phyloP scores from a whole-genome alignment of 139 green algal species.

The Closterium sp. region DNA sequence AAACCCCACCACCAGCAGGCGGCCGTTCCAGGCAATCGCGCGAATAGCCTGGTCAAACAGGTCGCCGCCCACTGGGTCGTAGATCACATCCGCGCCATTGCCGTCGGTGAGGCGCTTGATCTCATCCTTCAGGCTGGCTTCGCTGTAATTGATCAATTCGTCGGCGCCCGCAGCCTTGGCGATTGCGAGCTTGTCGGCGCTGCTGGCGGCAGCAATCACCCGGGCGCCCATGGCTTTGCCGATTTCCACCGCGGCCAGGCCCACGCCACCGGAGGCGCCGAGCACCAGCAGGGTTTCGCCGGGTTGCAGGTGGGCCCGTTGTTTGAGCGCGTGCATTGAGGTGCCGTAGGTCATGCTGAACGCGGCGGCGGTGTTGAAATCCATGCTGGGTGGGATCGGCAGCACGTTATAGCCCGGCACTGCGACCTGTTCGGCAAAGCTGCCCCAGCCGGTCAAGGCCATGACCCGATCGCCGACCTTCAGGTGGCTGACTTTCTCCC shows the following conservation, averaged over 20 bases:
- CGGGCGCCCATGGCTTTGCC: background rate
- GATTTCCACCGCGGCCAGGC: conserved; percentile 72
- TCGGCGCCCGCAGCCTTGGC: conserved; percentile 60
- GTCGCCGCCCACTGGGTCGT: conserved; percentile 78
- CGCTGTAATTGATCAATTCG: conserved; percentile 57
- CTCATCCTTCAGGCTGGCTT: background rate
- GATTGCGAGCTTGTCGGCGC: conserved; percentile 50
- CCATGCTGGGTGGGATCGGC: no score
- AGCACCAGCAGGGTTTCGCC: conserved; percentile 82
- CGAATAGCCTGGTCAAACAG: conserved; percentile 68
- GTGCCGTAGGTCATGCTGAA: no score
- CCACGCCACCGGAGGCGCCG: conserved; percentile 80
- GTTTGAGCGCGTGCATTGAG: no score
- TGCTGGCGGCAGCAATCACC: conserved; percentile 46
- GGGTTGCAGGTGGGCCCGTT: conserved; percentile 65
- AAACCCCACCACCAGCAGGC: conserved; percentile 84
- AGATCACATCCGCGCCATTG: conserved; percentile 71
- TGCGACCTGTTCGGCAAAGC: no score
- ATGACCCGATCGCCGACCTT: no score
- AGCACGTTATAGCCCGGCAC: no score
- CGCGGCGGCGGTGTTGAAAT: no score
- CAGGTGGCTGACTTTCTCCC: no score
- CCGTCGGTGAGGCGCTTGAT: background rate
- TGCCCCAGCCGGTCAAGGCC: no score
- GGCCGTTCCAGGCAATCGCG: conserved; percentile 67